Conservation (phyloP, 225 moss, liverwort and hornwort species). For the Lunularia cruciata region DNA sequence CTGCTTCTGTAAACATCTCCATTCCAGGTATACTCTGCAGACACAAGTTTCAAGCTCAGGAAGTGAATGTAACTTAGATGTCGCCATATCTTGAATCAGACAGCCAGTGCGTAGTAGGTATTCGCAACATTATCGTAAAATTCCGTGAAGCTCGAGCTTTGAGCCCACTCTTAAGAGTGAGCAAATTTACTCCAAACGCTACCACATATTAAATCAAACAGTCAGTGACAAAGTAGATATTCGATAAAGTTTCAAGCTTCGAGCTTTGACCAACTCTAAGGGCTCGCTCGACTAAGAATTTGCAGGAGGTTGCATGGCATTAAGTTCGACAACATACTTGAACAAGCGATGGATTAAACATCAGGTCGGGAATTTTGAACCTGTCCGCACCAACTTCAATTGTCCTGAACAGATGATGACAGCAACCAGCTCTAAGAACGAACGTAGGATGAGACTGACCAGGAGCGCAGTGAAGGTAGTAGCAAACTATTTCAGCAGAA, state of each 20-base stretch:
- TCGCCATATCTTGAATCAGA: too few species aligned
- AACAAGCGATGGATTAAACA: slow-evolving; percentile 86
- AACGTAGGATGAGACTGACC: neutral
- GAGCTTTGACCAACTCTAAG: too few species aligned
- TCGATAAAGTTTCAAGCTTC: too few species aligned
- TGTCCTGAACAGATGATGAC: slow-evolving; percentile 40
- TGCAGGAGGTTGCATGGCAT: neutral
- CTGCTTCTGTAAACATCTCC: slow-evolving; percentile 69
- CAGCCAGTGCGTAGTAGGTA: too few species aligned
- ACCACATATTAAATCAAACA: too few species aligned
- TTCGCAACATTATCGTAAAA: too few species aligned
- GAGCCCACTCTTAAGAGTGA: too few species aligned
- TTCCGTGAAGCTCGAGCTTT: too few species aligned
- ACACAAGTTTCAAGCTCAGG: neutral
- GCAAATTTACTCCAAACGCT: too few species aligned
- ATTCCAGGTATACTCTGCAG: slow-evolving; percentile 72
- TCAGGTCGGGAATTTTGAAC: slow-evolving; percentile 81
- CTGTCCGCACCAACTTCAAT: slow-evolving; percentile 93
- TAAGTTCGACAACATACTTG: slow-evolving; percentile 41
- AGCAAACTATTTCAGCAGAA: neutral
- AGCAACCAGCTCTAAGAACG: neutral
- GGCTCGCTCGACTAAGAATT: neutral
- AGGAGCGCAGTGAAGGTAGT: neutral
- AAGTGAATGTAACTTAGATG: too few species aligned
- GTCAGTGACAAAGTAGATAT: too few species aligned